Evolutionary conservation across 2,329 filamentous ascomycete genomes (phyloP).

Genomic region (Cladosporium sp.): DNA sequence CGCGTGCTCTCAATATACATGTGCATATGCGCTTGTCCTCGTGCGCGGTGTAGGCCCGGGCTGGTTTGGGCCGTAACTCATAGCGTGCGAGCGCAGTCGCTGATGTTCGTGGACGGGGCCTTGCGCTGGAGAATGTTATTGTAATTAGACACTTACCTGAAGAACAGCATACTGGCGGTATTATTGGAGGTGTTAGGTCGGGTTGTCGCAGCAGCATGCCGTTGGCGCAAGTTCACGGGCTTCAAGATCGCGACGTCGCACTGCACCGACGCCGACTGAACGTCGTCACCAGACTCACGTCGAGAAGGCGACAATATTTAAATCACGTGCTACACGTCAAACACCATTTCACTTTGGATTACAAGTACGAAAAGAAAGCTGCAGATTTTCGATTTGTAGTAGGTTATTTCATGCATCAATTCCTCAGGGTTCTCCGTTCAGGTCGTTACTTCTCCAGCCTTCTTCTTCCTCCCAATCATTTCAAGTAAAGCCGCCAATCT

Average conservation of each 20-base stretch:
- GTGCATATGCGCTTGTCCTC: not conserved
- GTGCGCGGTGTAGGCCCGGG: not conserved
- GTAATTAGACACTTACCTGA: conserved; percentile 27
- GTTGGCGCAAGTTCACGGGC: conserved; percentile 8
- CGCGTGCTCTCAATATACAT: not conserved
- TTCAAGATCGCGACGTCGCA: conserved; percentile 8
- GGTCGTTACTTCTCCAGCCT: not conserved
- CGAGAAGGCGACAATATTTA: not conserved
- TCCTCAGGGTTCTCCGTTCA: not conserved
- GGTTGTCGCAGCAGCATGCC: conserved; percentile 17
- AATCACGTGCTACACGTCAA: not conserved
- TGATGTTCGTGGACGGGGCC: not conserved
- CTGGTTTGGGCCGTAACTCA: not conserved
- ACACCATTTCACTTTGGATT: not conserved
- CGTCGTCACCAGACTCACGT: not conserved
- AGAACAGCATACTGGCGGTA: conserved; percentile 35
- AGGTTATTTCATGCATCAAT: not conserved
- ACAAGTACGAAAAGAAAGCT: not conserved
- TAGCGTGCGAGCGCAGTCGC: not conserved
- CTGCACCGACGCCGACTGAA: conserved; percentile 11
- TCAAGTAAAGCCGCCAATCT: not conserved
- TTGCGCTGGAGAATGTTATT: too few relatives aligned
- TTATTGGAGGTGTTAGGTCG: not conserved
- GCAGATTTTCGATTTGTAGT: not conserved
- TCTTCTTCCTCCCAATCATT: not conserved